Percentiles rank a stretch among this genome's conserved stretches.
Evolutionary conservation across 2,329 filamentous ascomycete species (phyloP).

Genomic region (Neopestalotiopsis sp.): DNA sequence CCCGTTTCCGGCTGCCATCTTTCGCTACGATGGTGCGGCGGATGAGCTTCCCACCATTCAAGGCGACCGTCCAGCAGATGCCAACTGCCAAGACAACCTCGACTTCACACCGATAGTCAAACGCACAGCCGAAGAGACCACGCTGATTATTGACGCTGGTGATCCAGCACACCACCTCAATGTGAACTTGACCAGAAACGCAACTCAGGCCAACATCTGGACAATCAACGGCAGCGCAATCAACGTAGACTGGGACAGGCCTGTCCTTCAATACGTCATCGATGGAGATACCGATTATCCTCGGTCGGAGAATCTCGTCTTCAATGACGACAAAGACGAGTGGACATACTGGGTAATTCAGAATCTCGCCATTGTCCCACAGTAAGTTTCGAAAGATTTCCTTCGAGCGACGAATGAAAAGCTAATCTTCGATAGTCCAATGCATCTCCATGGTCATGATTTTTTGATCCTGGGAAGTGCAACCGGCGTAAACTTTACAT

Average conservation of each 20-base stretch:
- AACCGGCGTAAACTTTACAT: background rate
- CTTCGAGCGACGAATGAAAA: too few species aligned
- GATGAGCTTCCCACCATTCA: constrained; percentile 33
- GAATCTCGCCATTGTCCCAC: constrained; percentile 21
- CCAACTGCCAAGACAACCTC: constrained; percentile 26
- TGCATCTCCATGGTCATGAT: constrained; percentile 38
- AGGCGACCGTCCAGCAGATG: constrained; percentile 28
- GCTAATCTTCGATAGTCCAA: constrained; percentile 6
- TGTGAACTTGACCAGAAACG: constrained; percentile 5
- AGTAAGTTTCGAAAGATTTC: background rate
- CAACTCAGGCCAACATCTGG: constrained; percentile 16
- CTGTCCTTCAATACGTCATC: constrained; percentile 32
- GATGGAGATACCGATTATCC: constrained; percentile 26
- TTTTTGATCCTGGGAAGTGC: constrained; percentile 33
- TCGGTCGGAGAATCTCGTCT: constrained; percentile 21
- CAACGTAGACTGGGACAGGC: constrained; percentile 34
- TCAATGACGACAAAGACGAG: constrained; percentile 23
- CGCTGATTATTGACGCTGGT: constrained; percentile 25
- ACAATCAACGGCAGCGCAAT: constrained; percentile 23
- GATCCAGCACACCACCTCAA: constrained; percentile 8
- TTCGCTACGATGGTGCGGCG: constrained; percentile 41
- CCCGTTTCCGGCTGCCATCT: constrained; percentile 41
- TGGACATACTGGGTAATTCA: constrained; percentile 32
- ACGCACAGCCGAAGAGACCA: constrained; percentile 30
- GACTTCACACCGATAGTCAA: constrained; percentile 30